Percentiles rank a stretch among this genome's conserved stretches.
These are phyloP conservation scores for Crithidia acanthocephali DNA, from an alignment of 208 protist species.

Conservation along the genomic window DNA sequence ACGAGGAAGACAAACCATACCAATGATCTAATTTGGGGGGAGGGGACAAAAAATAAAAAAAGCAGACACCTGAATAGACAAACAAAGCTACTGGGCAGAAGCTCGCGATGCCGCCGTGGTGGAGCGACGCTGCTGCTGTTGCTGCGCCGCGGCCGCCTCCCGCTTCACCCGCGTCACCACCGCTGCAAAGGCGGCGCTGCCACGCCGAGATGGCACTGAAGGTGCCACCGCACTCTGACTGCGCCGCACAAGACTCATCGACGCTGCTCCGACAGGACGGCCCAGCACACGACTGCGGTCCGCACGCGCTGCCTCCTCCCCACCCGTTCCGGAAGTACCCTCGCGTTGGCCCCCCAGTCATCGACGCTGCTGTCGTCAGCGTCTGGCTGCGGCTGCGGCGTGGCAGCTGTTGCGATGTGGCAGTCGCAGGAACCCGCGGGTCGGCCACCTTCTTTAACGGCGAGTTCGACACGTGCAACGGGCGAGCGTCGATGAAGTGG, in stretches of 20 bases:
- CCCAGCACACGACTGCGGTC: no score
- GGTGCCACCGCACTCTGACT: slow-evolving; percentile 19
- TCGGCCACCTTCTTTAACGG: slow-evolving; percentile 12
- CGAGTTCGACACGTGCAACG: slow-evolving; percentile 43
- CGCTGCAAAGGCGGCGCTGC: slow-evolving; percentile 30
- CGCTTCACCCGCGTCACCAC: slow-evolving; percentile 33
- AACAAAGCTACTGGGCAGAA: neutral
- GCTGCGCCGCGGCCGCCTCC: slow-evolving; percentile 19
- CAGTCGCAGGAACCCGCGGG: neutral
- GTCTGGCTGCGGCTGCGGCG: slow-evolving; percentile 15
- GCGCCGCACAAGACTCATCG: slow-evolving; percentile 31
- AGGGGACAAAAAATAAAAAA: no score
- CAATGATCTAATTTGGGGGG: no score
- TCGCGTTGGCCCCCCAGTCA: no score
- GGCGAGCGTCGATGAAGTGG: slow-evolving; percentile 60
- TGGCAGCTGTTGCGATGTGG: neutral
- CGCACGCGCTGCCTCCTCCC: neutral
- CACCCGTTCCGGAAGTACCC: neutral
- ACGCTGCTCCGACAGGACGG: slow-evolving; percentile 1
- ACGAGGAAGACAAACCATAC: no score
- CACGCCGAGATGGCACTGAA: neutral
- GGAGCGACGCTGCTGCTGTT: slow-evolving; percentile 7
- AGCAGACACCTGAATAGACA: neutral
- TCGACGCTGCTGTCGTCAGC: neutral
- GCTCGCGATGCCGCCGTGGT: neutral